Evolutionary conservation across 129 eudicot genomes (phyloP), one percentile per base, ranked within the genome.

Genomic region (Chrysanthemum lavandulifolium): DNA sequence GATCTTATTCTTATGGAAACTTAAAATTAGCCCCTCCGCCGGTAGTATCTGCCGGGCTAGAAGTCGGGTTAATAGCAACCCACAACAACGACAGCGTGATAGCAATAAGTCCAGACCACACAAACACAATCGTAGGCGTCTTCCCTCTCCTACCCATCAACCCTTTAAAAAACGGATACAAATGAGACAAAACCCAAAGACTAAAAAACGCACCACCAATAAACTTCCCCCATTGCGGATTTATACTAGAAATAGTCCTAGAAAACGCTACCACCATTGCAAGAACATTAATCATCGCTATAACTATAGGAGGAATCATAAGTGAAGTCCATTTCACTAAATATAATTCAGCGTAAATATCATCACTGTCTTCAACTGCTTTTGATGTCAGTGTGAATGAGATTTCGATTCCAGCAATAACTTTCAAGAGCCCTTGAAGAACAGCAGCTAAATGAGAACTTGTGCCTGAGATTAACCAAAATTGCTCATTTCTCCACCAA

Each of bases 401-500:
- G 47, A 80, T 80, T 64, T 80, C 84, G 45, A 80, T 80, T 14
- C 84, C 80, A 2, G 84, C 84, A 16, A 80, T 60, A 36, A 79
- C 84, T 68, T 80, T 80, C 21, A 80, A 33, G 21, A 80, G 63
- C 13, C 84, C 84, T 45, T 80, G 84, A 31, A 80, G 9, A 2
- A 80, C 80, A 0, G 80, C 84, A 2, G 84, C 84, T 47, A 80
- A 56, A 66, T 80, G 84, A 0, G 84, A 56, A 27, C 84, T 80
- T 2, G 84, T 74, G 11, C 84, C 84, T 2, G 76, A 69, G 50
- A 80, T 80, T 1, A 80, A 55, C 84, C 84, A 74, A 49, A 80
- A 80, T 63, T 74, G 84, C 67, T 80, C 80, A n/a, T 80, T 80
- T n/a, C 84, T 65, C 84, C 84, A 80, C 84, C 84, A 80, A 9